These are phyloP conservation scores for Coprinopsis strossmayeri DNA, from an alignment of 768 basidiomycete species.

Conservation along the genomic window DNA sequence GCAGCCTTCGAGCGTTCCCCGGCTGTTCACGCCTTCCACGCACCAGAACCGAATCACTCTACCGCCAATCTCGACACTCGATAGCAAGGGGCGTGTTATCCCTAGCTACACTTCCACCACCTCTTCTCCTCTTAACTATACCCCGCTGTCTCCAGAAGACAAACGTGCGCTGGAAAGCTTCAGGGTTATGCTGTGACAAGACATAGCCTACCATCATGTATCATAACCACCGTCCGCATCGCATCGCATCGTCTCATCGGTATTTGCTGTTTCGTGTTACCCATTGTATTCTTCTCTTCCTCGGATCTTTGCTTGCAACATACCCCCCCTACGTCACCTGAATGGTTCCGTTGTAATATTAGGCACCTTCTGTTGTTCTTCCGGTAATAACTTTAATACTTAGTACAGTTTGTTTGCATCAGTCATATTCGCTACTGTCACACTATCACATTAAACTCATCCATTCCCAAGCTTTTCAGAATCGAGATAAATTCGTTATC, in stretches of 20 bases:
- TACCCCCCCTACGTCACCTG: slow-evolving; percentile 7
- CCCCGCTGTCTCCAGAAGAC: slow-evolving; percentile 49
- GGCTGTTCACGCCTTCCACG: slow-evolving; percentile 9
- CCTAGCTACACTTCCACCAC: slow-evolving; percentile 21
- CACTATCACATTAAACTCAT: not conserved
- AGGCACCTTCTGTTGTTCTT: not conserved
- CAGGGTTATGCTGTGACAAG: slow-evolving; percentile 30
- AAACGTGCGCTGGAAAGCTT: slow-evolving; percentile 51
- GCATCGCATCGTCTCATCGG: no score
- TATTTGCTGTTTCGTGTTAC: not conserved
- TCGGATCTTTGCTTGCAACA: slow-evolving; percentile 7
- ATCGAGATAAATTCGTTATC: no score
- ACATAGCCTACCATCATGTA: no score
- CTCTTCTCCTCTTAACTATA: slow-evolving; percentile 23
- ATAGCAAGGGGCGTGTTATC: slow-evolving; percentile 15
- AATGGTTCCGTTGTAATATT: not conserved
- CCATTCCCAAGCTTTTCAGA: no score
- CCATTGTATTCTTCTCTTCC: not conserved
- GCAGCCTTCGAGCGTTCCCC: slow-evolving; percentile 9
- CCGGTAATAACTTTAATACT: slow-evolving; percentile 6
- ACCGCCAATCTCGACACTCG: slow-evolving; percentile 22
- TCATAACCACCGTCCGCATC: no score
- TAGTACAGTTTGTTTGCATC: no score
- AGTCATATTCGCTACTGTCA: not conserved
- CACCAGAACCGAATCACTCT: slow-evolving; percentile 14